A percentile compares a stretch with the other conserved stretches of the same genome.
Conservation (phyloP, 1,139 yeast species). For the Yamadazyma friedrichii region DNA sequence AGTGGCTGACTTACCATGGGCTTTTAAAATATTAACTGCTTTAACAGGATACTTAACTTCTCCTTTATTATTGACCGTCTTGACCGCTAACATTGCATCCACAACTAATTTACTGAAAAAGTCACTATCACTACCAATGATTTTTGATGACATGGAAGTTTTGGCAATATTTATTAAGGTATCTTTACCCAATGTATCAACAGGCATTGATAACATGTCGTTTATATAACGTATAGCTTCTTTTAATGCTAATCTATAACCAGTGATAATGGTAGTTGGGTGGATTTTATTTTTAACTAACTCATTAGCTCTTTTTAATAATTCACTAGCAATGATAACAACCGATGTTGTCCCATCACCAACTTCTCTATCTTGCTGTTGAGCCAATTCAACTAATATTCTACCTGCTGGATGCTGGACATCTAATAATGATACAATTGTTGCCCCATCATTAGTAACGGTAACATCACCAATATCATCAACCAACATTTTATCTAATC, state of each 20-base stretch:
- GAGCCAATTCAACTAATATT: conserved; percentile 94
- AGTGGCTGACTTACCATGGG: conserved; percentile 89
- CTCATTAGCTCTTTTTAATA: conserved; percentile 90
- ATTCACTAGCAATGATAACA: conserved; percentile 91
- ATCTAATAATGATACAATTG: conserved; percentile 84
- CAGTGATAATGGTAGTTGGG: conserved; percentile 96
- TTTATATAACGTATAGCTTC: conserved; percentile 90
- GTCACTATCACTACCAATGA: conserved; percentile 93
- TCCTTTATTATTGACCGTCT: conserved; percentile 84
- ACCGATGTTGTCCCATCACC: conserved; percentile 99
- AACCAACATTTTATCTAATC: conserved; percentile 96
- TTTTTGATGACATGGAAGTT: conserved; percentile 96
- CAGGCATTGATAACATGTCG: conserved; percentile 80
- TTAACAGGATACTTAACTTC: conserved; percentile 94
- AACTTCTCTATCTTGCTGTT: conserved; percentile 97
- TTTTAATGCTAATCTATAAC: conserved; percentile 88
- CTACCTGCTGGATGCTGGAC: conserved; percentile 99
- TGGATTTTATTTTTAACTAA: conserved; percentile 91
- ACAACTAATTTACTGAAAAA: conserved; percentile 91
- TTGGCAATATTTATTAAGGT: conserved; percentile 84
- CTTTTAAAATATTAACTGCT: conserved; percentile 93
- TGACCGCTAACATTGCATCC: conserved; percentile 93
- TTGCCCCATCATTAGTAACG: conserved; percentile 98
- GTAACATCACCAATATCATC: conserved; percentile 99
- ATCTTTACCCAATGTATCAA: conserved; percentile 81